A percentile compares a stretch with the other conserved stretches of the same genome.
Evolutionary conservation across 192 early-diverging fungal genomes (phyloP).

Genomic region (Radiomyces spectabilis): DNA sequence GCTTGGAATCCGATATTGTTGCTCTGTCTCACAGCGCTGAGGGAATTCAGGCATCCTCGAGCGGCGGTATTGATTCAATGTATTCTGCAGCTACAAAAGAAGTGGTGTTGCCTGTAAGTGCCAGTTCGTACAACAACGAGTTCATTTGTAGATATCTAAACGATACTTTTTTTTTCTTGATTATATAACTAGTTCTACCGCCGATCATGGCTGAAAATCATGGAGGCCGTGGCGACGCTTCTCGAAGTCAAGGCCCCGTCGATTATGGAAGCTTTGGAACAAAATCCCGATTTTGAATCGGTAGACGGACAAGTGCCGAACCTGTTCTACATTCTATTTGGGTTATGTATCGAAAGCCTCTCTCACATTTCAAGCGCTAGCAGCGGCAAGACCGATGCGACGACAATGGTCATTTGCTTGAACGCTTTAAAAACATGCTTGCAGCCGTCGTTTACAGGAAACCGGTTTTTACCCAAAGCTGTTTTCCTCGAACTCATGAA

Average conservation of each 20-base stretch:
- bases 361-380: constrained; percentile 34
- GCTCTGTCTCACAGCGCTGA: constrained; percentile 21
- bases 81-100: constrained; percentile 62
- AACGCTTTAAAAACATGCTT: constrained; percentile 47
- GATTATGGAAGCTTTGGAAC: constrained; percentile 38
- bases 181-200: constrained; percentile 39
- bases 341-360: constrained; percentile 59
- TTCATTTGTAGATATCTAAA: no score
- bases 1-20: constrained; percentile 53
- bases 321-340: constrained; percentile 59
- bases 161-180: neutral
- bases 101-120: constrained; percentile 56
- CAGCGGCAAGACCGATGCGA: constrained; percentile 18
- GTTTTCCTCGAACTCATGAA: constrained; percentile 63
- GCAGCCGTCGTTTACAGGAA: constrained; percentile 28
- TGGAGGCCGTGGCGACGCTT: constrained; percentile 48
- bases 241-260: constrained; percentile 34
- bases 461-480: constrained; percentile 32
- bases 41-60: constrained; percentile 24
- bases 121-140: no score
- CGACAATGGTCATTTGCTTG: constrained; percentile 43
- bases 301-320: constrained; percentile 20
- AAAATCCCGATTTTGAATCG: constrained; percentile 8
- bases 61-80: constrained; percentile 44
- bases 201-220: constrained; percentile 47